Evolutionary conservation across 495 filamentous ascomycete species (phyloP).

Genomic region (Penicillium macrosclerotiorum): DNA sequence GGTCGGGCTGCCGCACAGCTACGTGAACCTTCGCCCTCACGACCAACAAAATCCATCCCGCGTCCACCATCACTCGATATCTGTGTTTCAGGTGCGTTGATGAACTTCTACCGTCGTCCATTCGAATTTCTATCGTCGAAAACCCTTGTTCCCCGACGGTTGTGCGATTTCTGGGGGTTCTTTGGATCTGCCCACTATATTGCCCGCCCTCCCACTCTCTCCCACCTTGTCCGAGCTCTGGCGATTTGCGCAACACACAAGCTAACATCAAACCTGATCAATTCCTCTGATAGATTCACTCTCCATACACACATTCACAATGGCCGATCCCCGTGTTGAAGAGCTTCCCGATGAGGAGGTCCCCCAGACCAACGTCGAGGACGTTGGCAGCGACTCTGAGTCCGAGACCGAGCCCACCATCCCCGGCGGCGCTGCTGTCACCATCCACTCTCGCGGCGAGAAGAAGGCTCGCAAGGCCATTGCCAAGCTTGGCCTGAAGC

Average conservation of each 20-base stretch:
- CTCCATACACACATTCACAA: constrained; percentile 57
- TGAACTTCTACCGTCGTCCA: constrained; percentile 7
- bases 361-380: constrained; percentile 74
- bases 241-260: constrained; percentile 1
- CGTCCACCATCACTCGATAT: constrained; percentile 38
- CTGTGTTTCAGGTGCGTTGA: constrained; percentile 41
- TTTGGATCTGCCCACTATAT: not conserved
- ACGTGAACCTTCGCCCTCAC: constrained; percentile 37
- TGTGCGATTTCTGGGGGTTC: constrained; percentile 28
- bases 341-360: constrained; percentile 85
- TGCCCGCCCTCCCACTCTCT: constrained; percentile 20
- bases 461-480: constrained; percentile 99
- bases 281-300: constrained; percentile 28
- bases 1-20: constrained; percentile 45
- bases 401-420: constrained; percentile 70
- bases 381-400: constrained; percentile 70
- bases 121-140: constrained; percentile 25
- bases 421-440: constrained; percentile 80
- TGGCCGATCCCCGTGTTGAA: constrained; percentile 97
- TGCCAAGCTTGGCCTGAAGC: constrained; percentile 94
- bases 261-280: too few species aligned
- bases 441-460: constrained; percentile 97
- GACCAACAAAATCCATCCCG: constrained; percentile 40
- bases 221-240: constrained; percentile 1
- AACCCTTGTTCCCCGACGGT: constrained; percentile 25